Percentiles rank a stretch among this genome's conserved stretches.
phyloP scores from a whole-genome alignment of 2,329 filamentous ascomycete species.

The Scedosporium boydii region DNA sequence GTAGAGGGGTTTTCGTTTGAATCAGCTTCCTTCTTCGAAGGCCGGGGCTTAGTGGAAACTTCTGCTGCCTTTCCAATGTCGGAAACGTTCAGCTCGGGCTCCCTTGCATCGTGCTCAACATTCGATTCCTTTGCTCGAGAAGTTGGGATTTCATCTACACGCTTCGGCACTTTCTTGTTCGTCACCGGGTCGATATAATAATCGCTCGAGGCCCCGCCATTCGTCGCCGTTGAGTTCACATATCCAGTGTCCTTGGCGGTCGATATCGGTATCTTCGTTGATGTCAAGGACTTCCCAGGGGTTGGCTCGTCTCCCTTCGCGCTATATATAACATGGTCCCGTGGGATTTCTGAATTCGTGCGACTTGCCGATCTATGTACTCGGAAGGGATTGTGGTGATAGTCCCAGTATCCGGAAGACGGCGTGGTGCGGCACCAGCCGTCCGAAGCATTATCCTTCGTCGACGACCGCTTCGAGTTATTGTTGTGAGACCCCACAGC shows the following conservation, averaged over 20 bases:
- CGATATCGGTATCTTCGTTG: neutral
- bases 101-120: neutral
- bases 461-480: neutral
- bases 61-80: neutral
- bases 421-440: neutral
- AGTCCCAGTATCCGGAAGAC: neutral
- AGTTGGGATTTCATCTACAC: neutral
- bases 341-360: neutral
- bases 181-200: conserved; percentile 50
- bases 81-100: neutral
- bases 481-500: neutral
- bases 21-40: neutral
- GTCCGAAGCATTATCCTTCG: neutral
- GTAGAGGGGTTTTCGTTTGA: neutral
- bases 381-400: neutral
- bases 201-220: conserved; percentile 12
- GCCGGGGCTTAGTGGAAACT: neutral
- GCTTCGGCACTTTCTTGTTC: conserved; percentile 37
- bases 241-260: neutral
- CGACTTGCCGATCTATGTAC: neutral
- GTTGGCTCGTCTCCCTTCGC: neutral
- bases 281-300: too few species aligned
- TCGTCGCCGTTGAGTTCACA: neutral
- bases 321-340: neutral
- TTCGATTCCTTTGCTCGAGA: neutral